Base-by-base conservation (phyloP, 1,139 yeast species). In the Zygosaccharomyces pseudobailii region DNA sequence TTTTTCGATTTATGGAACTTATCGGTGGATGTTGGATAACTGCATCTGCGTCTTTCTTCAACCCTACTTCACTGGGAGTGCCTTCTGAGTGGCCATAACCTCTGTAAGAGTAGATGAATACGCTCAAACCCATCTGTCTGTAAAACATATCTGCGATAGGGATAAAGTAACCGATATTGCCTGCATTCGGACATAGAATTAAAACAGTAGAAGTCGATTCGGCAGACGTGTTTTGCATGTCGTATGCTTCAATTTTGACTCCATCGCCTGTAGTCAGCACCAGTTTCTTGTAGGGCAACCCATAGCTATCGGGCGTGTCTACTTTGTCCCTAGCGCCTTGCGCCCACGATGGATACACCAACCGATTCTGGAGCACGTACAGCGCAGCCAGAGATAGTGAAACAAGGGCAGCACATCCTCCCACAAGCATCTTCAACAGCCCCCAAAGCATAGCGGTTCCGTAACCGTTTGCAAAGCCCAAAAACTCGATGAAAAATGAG, bases 51-150 rank as follows among this genome's bases (percentile, higher is more conserved):
- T 92, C 98, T 1, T 75, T 61, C 65, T 90, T 90, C 57, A 92
- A 71, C 0, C 98, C 98, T 2, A 54, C 53, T 67, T 92, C 98
- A 41, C 77, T 73, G 0, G 98, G 84, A 0, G 60, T 59, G 0
- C 98, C 98, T 0, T 87, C 80, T 3, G 95, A 85, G 44, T 75
- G 71, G 0, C 98, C 98, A 67, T 92, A 92, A 0, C 98, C 97
- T 56, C 98, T 73, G 66, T 92, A 92, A 1, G 95, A 87, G 58
- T 87, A 86, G 5, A 87, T 80, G 45, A 90, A 79, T 2, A 90
- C 96, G 64, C 92, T 89, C 66, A 83, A 81, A 10, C 80, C 79
- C 65, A 86, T 75, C 40, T 75, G 72, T 47, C 74, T 70, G 67
- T 80, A 87, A 55, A 92, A 82, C 13, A 84, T 69, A 45, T 83